These are phyloP conservation scores for Kockiozyma suomiensis DNA, from an alignment of 805 yeast species.

Conservation along the genomic window DNA sequence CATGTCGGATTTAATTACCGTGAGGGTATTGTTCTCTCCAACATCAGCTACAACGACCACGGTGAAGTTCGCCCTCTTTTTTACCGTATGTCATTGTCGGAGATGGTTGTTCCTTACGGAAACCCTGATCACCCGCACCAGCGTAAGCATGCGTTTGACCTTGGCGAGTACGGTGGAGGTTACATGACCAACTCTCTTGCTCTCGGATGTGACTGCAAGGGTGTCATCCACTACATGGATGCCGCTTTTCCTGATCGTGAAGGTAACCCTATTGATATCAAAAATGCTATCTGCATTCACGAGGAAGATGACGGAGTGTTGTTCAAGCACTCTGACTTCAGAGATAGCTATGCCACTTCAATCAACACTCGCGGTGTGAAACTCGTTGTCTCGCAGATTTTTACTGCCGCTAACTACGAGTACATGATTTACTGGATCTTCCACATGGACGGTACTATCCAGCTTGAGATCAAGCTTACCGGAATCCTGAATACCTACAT, in stretches of 20 bases:
- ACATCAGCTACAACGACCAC: slow-evolving; percentile 72
- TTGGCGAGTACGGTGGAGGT: slow-evolving; percentile 89
- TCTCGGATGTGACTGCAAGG: slow-evolving; percentile 84
- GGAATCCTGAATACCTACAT: slow-evolving; percentile 79
- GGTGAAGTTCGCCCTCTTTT: slow-evolving; percentile 67
- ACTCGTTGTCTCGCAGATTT: slow-evolving; percentile 74
- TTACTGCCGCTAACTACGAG: slow-evolving; percentile 86
- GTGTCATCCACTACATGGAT: slow-evolving; percentile 79
- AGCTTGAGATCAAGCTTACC: slow-evolving; percentile 75
- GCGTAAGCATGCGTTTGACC: slow-evolving; percentile 82
- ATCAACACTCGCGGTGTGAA: slow-evolving; percentile 75
- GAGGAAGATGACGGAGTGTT: slow-evolving; percentile 83
- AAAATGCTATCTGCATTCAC: slow-evolving; percentile 80
- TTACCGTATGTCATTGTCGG: slow-evolving; percentile 76
- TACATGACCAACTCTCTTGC: slow-evolving; percentile 78
- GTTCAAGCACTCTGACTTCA: slow-evolving; percentile 80
- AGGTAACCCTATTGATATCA: slow-evolving; percentile 71
- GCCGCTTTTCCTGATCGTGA: slow-evolving; percentile 70
- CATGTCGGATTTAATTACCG: slow-evolving; percentile 84
- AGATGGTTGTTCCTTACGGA: slow-evolving; percentile 87
- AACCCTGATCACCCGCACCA: slow-evolving; percentile 79
- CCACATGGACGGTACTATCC: slow-evolving; percentile 82
- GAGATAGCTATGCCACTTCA: slow-evolving; percentile 75
- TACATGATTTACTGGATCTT: slow-evolving; percentile 82
- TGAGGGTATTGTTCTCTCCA: slow-evolving; percentile 80